Evolutionary conservation across 2,329 filamentous ascomycete genomes (phyloP), one percentile per base, ranked within the genome.

Genomic region (Fusarium albidum): DNA sequence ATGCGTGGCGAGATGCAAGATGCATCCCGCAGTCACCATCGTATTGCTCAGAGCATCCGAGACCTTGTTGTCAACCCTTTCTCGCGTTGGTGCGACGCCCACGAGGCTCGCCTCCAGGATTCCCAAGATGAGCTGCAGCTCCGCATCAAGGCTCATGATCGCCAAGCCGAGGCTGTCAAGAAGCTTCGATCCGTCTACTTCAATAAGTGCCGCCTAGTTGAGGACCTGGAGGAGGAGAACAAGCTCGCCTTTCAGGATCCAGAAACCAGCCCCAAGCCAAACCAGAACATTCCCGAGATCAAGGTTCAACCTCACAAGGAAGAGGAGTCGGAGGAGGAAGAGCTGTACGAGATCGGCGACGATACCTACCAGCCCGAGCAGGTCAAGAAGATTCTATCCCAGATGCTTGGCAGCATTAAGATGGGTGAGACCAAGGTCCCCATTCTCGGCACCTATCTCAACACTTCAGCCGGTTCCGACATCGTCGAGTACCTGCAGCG

Each of bases 181-280:
- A 98, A 98, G 77, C 84, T 97, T 66, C 87, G 95, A 61, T 96
- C 91, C 74, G 90, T 91, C 66, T 99, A 99, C 77, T 98, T 98
- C 83, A 99, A 98, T 81, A 99, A 98, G 77, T 99, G 95, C 73
- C 89, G 96, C 42, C 80, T 97, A 57, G 89, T 98, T 7, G 96
- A 99, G 72, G 95, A 99, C 71, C 78, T 98, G 55, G 95, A 99
- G 73, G 95, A 99, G 75, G 96, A 99, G 79, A 96, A 97, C 74
- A 98, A 99, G 76, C 83, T 99, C 49, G 95, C 93, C 32, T 99
- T 99, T 75, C 92, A 96, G 73, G 92, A 93, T 62, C 92, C 92
- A 3, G 84, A 88, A 66, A 79, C 73, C 28, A 92, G 89, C 72
- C 88, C 90, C 4, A 80, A 86, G 71, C 71, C 79, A 34, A 68